Conservation (phyloP, 139 green algal genomes). For the Chlamydomonas sp. region DNA sequence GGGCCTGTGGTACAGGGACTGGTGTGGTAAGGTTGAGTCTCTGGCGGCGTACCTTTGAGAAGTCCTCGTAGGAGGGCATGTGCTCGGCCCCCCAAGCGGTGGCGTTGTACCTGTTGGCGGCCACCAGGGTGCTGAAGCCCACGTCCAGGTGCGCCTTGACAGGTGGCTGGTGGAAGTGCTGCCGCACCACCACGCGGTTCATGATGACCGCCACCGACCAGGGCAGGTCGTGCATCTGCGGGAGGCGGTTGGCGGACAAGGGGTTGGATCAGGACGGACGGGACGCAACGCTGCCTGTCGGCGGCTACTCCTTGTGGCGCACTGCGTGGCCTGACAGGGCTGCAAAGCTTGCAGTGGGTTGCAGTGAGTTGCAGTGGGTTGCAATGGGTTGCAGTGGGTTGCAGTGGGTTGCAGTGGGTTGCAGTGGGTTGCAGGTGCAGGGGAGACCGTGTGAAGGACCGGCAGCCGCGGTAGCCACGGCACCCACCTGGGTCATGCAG, state of each 20-base stretch:
- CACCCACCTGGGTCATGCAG: constrained; percentile 7
- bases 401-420: too few relatives aligned
- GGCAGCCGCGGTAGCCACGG: not conserved
- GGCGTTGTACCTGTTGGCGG: not conserved
- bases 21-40: not conserved
- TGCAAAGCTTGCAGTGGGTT: too few relatives aligned
- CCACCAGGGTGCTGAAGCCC: not conserved
- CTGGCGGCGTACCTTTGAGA: constrained; percentile 8
- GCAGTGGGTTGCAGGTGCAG: too few relatives aligned
- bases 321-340: too few relatives aligned
- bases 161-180: constrained; percentile 33
- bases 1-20: not conserved
- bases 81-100: constrained; percentile 2
- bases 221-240: constrained; percentile 29
- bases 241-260: too few relatives aligned
- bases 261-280: not conserved
- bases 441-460: too few relatives aligned
- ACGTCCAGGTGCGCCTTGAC: constrained; percentile 18
- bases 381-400: too few relatives aligned
- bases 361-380: too few relatives aligned
- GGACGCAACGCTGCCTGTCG: not conserved
- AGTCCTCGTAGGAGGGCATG: constrained; percentile 17
- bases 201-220: not conserved
- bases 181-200: constrained; percentile 21
- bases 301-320: too few relatives aligned